Conservation (phyloP, 2,329 filamentous ascomycete genomes). For the Diplodia seriata region DNA sequence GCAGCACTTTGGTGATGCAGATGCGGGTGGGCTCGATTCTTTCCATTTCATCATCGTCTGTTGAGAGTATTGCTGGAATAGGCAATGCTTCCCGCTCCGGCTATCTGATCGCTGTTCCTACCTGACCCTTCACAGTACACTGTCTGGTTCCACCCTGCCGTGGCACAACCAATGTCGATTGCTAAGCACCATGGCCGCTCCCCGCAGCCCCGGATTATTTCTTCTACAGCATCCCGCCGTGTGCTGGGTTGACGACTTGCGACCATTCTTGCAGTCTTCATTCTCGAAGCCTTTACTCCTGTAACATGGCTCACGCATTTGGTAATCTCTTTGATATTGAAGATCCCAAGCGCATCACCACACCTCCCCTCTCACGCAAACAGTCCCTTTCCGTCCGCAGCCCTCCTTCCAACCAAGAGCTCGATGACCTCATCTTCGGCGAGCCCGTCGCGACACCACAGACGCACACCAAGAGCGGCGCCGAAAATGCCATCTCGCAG, state of each 20-base stretch:
- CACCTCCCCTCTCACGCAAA: constrained; percentile 7
- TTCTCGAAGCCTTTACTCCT: too few species aligned
- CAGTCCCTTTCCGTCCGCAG: constrained; percentile 12
- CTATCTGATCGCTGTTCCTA: too few species aligned
- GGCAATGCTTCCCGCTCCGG: too few species aligned
- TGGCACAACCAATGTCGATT: neutral
- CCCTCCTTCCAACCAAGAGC: constrained; percentile 14
- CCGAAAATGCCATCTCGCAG: neutral
- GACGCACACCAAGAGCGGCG: neutral
- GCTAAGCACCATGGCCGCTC: neutral
- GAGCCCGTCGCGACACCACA: neutral
- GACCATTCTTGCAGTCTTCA: too few species aligned
- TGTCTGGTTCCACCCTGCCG: neutral
- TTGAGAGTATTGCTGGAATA: too few species aligned
- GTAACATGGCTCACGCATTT: constrained; percentile 8
- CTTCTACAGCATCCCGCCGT: neutral
- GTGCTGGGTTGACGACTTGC: too few species aligned
- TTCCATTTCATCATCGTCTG: too few species aligned
- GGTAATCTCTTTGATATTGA: constrained; percentile 26
- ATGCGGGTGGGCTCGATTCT: too few species aligned
- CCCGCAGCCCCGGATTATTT: neutral
- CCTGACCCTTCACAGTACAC: too few species aligned
- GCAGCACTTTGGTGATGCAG: too few species aligned
- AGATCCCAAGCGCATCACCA: constrained; percentile 19
- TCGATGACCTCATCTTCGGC: constrained; percentile 29